phyloP scores from a whole-genome alignment of 139 green algal species.

The Chlorella vulgaris region DNA sequence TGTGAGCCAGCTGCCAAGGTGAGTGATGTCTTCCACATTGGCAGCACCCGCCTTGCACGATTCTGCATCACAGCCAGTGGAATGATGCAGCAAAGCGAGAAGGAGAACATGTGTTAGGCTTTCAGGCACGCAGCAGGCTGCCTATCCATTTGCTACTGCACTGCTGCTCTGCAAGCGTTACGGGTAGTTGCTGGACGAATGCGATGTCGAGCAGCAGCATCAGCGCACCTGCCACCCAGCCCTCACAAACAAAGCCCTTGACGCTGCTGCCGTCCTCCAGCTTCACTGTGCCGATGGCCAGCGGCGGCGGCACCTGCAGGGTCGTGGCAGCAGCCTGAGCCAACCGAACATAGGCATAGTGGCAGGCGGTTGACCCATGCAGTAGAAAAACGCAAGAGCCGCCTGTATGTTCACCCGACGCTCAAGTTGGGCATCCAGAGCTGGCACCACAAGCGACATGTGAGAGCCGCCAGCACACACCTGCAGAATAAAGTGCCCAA shows the following conservation, averaged over 20 bases:
- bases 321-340: too few species aligned
- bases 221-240: conserved; percentile 42
- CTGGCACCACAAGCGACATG: too few species aligned
- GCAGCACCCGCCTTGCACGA: background rate
- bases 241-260: conserved; percentile 75
- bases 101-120: background rate
- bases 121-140: too few species aligned
- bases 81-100: background rate
- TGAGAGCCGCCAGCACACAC: too few species aligned
- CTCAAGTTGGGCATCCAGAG: too few species aligned
- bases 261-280: conserved; percentile 66
- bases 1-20: conserved; percentile 27
- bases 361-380: background rate
- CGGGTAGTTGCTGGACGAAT: too few species aligned
- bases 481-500: conserved; percentile 52
- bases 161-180: background rate
- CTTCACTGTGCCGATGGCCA: conserved; percentile 70
- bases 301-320: conserved; percentile 49
- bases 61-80: background rate
- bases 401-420: too few species aligned
- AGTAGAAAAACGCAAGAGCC: background rate
- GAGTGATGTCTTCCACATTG: conserved; percentile 31
- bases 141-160: too few species aligned
- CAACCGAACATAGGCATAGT: background rate
- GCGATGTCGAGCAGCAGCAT: background rate